These are phyloP conservation scores for Eucalyptus tenuipes DNA, from an alignment of 345 rosid genomes.

Conservation along the genomic window DNA sequence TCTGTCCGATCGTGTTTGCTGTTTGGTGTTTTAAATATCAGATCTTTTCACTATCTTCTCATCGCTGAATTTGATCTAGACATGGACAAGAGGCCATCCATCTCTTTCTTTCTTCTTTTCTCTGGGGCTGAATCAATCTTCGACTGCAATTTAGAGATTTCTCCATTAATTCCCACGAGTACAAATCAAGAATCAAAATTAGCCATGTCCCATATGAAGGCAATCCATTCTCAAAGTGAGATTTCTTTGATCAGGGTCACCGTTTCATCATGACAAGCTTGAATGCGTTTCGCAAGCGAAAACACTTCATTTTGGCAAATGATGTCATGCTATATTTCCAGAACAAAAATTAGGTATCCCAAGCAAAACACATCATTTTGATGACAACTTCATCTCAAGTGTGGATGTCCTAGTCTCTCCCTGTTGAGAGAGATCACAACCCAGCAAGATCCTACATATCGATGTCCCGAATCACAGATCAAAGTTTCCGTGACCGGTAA, in stretches of 20 bases:
- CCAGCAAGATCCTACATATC: background rate
- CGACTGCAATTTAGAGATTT: background rate
- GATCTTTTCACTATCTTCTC: background rate
- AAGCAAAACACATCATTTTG: background rate
- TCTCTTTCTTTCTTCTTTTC: background rate
- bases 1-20: background rate
- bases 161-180: background rate
- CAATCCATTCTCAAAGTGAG: background rate
- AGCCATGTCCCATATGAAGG: background rate
- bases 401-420: background rate
- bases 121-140: background rate
- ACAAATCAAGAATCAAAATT: background rate
- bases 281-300: background rate
- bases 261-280: background rate
- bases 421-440: background rate
- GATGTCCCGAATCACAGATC: background rate
- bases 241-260: background rate
- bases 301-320: background rate
- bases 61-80: background rate
- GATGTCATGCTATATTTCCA: background rate
- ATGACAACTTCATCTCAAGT: background rate
- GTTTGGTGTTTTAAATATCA: background rate
- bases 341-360: background rate
- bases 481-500: background rate
- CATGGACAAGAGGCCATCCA: background rate